Percentiles rank a stretch among this genome's conserved stretches.
Conservation (phyloP, 2,329 filamentous ascomycete genomes). For the Cercospora citrullina region DNA sequence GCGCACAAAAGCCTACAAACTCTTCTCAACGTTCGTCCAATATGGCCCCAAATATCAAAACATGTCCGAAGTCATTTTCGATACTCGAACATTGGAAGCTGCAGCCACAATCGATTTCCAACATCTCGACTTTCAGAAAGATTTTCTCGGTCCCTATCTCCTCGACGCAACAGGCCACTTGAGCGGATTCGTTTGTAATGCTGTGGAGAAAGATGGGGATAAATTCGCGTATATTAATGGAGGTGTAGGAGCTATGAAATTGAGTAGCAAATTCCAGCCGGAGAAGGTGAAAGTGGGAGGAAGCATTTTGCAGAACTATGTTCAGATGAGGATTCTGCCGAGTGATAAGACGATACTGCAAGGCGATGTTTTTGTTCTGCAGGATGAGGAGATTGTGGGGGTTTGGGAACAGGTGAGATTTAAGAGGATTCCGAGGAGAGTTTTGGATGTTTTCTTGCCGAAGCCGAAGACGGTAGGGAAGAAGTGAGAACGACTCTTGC, state of each 20-base stretch:
- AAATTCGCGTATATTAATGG: slow-evolving; percentile 41
- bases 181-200: slow-evolving; percentile 44
- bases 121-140: slow-evolving; percentile 30
- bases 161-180: slow-evolving; percentile 42
- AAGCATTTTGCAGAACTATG: slow-evolving; percentile 32
- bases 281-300: neutral
- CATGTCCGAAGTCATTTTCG: slow-evolving; percentile 34
- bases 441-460: slow-evolving; percentile 64
- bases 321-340: slow-evolving; percentile 37
- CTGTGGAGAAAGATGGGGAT: slow-evolving; percentile 33
- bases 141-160: slow-evolving; percentile 39
- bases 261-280: slow-evolving; percentile 29
- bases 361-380: slow-evolving; percentile 25
- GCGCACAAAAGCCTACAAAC: slow-evolving; percentile 27
- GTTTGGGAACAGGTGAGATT: slow-evolving; percentile 38
- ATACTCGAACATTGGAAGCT: slow-evolving; percentile 30
- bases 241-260: slow-evolving; percentile 39
- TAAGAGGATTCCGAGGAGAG: slow-evolving; percentile 60
- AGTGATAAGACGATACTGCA: slow-evolving; percentile 38
- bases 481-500: neutral
- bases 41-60: slow-evolving; percentile 32
- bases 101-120: slow-evolving; percentile 36
- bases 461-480: slow-evolving; percentile 46
- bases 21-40: slow-evolving; percentile 33
- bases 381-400: slow-evolving; percentile 37